phyloP scores from a whole-genome alignment of 495 filamentous ascomycete species.

The Xylaria telfairii region DNA sequence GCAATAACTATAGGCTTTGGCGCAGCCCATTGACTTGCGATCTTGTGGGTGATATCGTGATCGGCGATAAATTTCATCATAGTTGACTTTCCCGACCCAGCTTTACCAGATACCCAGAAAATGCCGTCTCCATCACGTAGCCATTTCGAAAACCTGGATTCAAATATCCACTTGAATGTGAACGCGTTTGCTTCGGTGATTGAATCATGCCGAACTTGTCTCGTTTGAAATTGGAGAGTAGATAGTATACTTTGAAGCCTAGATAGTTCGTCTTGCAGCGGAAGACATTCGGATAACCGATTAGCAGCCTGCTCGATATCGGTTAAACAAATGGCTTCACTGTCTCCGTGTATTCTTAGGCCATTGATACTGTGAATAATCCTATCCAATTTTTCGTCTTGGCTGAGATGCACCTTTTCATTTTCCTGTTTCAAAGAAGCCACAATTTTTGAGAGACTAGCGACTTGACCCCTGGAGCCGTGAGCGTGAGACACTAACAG shows the following conservation, averaged over 20 bases:
- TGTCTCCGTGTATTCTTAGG: not conserved
- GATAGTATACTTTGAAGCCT: not conserved
- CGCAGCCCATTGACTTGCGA: not conserved
- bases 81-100: conserved; percentile 3
- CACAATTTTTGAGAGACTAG: not conserved
- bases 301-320: not conserved
- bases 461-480: not conserved
- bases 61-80: conserved; percentile 1
- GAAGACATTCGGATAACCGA: not conserved
- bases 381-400: not conserved
- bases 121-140: not conserved
- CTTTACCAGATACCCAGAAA: not conserved
- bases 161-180: not conserved
- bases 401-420: not conserved
- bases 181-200: not conserved
- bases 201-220: not conserved
- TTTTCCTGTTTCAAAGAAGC: not conserved
- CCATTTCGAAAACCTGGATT: not conserved
- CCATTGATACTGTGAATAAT: not conserved
- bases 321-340: not conserved
- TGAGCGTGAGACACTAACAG: not conserved
- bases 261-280: not conserved
- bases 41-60: not conserved
- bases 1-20: not conserved
- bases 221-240: not conserved